A percentile compares a stretch with the other conserved stretches of the same genome.
phyloP scores from a whole-genome alignment of 2,329 filamentous ascomycete genomes.

The Trichoderma guizhouense region DNA sequence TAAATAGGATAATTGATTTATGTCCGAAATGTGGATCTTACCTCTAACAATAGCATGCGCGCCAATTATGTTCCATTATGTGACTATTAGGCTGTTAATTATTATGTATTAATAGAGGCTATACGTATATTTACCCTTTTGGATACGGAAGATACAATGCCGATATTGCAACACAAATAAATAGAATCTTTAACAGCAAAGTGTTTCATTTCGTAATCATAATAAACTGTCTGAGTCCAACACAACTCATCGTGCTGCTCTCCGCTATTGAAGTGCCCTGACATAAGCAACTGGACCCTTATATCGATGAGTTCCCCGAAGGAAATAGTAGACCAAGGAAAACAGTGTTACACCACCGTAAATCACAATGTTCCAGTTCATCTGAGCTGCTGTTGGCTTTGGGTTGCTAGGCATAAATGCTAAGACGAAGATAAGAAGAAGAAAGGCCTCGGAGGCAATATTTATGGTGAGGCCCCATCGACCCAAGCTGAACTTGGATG shows the following conservation, averaged over 20 bases:
- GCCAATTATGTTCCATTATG: background rate
- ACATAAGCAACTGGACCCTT: background rate
- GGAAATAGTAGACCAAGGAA: background rate
- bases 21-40: background rate
- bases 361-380: constrained; percentile 9
- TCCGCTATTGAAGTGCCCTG: background rate
- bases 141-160: background rate
- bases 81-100: constrained; percentile 9
- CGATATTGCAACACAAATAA: background rate
- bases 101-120: background rate
- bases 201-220: background rate
- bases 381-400: background rate
- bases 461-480: background rate
- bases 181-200: background rate
- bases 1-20: constrained; percentile 8
- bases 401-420: background rate
- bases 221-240: background rate
- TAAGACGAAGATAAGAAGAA: background rate
- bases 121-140: background rate
- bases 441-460: background rate
- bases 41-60: background rate
- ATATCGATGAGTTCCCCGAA: background rate
- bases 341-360: background rate
- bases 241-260: background rate
- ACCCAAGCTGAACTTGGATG: background rate